Evolutionary conservation across 495 filamentous ascomycete genomes (phyloP), one percentile per base, ranked within the genome.

Genomic region (Penicillium manginii): DNA sequence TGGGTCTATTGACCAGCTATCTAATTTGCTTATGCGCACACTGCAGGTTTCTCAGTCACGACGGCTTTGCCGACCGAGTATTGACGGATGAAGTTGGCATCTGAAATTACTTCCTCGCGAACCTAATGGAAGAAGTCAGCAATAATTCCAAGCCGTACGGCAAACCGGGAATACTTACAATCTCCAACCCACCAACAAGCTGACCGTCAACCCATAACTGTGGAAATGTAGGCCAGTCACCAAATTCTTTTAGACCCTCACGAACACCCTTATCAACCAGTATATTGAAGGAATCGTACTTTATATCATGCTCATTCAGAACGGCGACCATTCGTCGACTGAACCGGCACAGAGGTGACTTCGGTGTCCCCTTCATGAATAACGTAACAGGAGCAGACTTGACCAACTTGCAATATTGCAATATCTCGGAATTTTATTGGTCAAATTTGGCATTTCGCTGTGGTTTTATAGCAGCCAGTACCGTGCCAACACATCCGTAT

Each of bases 281-380:
- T 58, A 94, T 97, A 69, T 98, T 97, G 76, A 98, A 98, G 81
- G 96, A 97, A 7, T 93, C 93, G 74, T 97, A 98, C 67, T 92
- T 88, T 32, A 98, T 88, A 43, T 86, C 85, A 54, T 87, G 83
- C 77, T 96, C 91, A 54, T 93, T 84, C 56, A 97, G 76, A 32
- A 97, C 78, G 4, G 77, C 83, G 19, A 97, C 93, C 35, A 94
- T 67, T 74, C 96, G 91, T 52, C 92, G 82, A 60, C 89, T 93
- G 77, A 97, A 98, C 2, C 93, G 93, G 70, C 93, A 98, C 74
- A 96, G 91, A 3, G 93, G 93, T 53, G 84, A 81, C 61, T 85
- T 89, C 0, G 93, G 93, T 3, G 93, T 96, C 19, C 93, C 74
- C 63, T 82, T 82, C 79, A 82, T 81, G 79, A 98, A 98, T 52